Percentiles rank a stretch among this genome's conserved stretches.
Conservation (phyloP, 257 asterid species). For the Forsythia suspensa region DNA sequence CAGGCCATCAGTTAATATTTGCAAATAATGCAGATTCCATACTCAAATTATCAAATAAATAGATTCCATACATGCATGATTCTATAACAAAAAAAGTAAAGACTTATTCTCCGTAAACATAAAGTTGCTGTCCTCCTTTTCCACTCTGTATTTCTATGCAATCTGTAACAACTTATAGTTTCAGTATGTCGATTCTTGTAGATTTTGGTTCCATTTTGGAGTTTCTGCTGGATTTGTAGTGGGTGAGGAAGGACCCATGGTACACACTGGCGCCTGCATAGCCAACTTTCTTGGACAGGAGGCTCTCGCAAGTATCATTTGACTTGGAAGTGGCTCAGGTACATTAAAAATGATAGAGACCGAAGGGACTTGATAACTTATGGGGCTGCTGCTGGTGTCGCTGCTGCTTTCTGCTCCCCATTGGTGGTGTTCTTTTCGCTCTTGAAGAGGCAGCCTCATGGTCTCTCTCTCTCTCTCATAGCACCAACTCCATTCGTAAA, state of each 20-base stretch:
- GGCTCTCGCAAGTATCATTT: conserved; percentile 92
- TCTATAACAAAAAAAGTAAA: not conserved
- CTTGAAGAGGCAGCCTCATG: conserved; percentile 99
- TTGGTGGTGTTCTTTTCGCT: conserved; percentile 97
- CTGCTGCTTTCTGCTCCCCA: conserved; percentile 99
- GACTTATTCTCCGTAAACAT: not conserved
- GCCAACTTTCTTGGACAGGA: conserved; percentile 95
- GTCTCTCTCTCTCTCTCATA: conserved; percentile 23
- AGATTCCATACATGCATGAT: not conserved
- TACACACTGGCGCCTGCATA: conserved; percentile 98
- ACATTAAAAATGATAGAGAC: conserved; percentile 90
- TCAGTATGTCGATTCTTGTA: conserved; percentile 22
- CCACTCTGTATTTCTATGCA: not conserved
- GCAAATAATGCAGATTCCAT: not conserved
- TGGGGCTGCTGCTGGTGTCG: conserved; percentile 99
- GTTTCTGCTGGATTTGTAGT: conserved; percentile 98
- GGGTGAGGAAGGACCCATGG: conserved; percentile 99
- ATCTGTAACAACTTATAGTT: not conserved
- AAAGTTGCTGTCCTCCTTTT: not conserved
- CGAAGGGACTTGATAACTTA: conserved; percentile 96
- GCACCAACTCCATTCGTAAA: conserved; percentile 10
- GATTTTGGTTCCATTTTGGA: conserved; percentile 93
- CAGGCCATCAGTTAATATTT: not conserved
- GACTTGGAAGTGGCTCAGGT: conserved; percentile 94
- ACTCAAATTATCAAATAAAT: not conserved